Base-by-base conservation (phyloP, 2,329 filamentous ascomycete genomes). In the Cyclaneusma minus region DNA sequence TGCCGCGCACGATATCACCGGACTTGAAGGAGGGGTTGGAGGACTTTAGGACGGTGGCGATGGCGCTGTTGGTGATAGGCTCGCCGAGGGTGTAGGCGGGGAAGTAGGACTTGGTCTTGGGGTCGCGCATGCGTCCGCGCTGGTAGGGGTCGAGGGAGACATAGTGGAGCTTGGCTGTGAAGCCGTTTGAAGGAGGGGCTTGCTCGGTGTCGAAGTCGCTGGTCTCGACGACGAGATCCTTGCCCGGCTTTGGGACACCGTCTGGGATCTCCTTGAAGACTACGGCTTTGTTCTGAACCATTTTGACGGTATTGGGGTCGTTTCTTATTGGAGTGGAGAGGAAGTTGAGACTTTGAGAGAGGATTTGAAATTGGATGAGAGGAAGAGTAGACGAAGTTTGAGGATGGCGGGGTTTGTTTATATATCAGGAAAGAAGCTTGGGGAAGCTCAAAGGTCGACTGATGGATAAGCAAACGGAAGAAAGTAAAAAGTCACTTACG, bases 111-210 rank as follows among this genome's bases (percentile, higher is more conserved):
- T 77, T 69, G 45, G 55, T 42, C 18, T 58, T 49, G 5, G 77
- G 45, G 24, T 60, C 52, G 24, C 81, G 73, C 78, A 92, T 85
- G 39, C 69, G 68, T 33, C 77, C 78, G 30, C 84, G 77, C 59
- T 80, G 70, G 58, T 91, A 92, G 2, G 83, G 83, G 51, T 92
- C 83, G 54, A 77, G 77, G 21, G 79, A 85, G 36, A 72, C 61
- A 50, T 78, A 82, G 43, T 76, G 64, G 40, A 77, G 67, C 55
- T 82, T 68, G 36, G 76, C 54, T 16, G 68, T 68, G 25, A 91
- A 49, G 21, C 82, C 74, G 35, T 78, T 76, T 22, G 64, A 48
- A 7, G 72, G 64, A 15, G 71, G 63, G 4, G 64, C 48, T 26
- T 64, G 58, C 13, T 69, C 54, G 37, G 73, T 52, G 46, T 89